A percentile compares a stretch with the other conserved stretches of the same genome.
phyloP scores from a whole-genome alignment of 768 basidiomycete species.

The Dendrothele bispora region DNA sequence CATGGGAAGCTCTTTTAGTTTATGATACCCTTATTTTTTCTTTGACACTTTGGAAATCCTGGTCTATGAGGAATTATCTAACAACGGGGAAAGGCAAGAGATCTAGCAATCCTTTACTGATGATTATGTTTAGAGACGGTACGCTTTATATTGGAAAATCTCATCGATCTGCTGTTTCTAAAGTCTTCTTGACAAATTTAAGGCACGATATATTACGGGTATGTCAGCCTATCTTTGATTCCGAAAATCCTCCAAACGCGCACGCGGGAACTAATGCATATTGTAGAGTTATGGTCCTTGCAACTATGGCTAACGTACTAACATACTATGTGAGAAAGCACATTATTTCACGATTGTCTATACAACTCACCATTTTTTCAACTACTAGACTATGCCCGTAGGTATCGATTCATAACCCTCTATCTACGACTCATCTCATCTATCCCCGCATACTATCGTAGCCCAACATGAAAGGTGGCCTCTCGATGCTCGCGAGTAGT shows the following conservation, averaged over 20 bases:
- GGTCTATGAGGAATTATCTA: no score
- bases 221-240: constrained; percentile 16
- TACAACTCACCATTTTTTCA: constrained; percentile 9
- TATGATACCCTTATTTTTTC: constrained; percentile 48
- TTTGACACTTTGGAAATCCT: constrained; percentile 49
- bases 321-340: constrained; percentile 36
- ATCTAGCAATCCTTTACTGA: no score
- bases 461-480: constrained; percentile 44
- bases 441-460: constrained; percentile 18
- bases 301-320: constrained; percentile 47
- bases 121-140: no score
- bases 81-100: no score
- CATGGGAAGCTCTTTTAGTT: constrained; percentile 44
- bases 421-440: background rate
- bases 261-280: no score
- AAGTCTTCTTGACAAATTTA: no score
- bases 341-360: background rate
- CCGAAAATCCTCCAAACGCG: constrained; percentile 4
- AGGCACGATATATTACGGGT: constrained; percentile 62
- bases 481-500: constrained; percentile 54
- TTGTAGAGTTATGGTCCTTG: constrained; percentile 55
- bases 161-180: no score
- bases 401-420: constrained; percentile 25
- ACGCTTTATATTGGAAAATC: no score
- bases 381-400: constrained; percentile 13